Evolutionary conservation across 2,329 filamentous ascomycete species (phyloP).

Genomic region (Calonectria pauciramosa): DNA sequence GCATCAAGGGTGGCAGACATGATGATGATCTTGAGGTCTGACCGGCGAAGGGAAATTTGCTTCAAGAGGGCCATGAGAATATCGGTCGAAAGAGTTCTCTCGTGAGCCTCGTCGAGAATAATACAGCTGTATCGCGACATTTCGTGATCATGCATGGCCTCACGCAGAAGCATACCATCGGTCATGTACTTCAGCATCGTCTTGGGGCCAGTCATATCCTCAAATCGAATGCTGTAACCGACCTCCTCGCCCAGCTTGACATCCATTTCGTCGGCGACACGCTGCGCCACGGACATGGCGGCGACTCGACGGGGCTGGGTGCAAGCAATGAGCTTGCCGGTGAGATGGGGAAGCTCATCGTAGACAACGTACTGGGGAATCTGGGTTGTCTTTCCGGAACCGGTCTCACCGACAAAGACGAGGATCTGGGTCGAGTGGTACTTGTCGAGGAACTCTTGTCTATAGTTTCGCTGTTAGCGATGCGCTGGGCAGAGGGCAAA

Average conservation of each 20-base stretch:
- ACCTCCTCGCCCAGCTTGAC: conserved; percentile 94
- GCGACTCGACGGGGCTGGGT: conserved; percentile 98
- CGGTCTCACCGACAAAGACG: conserved; percentile 98
- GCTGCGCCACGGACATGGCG: conserved; percentile 98
- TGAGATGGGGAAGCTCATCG: conserved; percentile 91
- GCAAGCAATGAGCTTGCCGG: conserved; percentile 93
- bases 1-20: conserved; percentile 99
- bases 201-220: conserved; percentile 89
- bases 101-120: conserved; percentile 98
- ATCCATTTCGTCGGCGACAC: conserved; percentile 97
- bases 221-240: conserved; percentile 98
- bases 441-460: conserved; percentile 91
- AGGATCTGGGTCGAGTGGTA: conserved; percentile 97
- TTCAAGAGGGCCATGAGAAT: conserved; percentile 97
- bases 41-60: conserved; percentile 83
- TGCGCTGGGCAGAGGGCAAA: neutral
- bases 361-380: conserved; percentile 98
- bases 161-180: conserved; percentile 96
- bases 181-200: conserved; percentile 99
- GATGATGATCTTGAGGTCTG: conserved; percentile 97
- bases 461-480: conserved; percentile 47
- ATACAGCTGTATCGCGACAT: conserved; percentile 96
- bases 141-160: conserved; percentile 96
- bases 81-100: conserved; percentile 96
- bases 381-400: conserved; percentile 99